These are phyloP conservation scores for Dothiorella sarmentorum DNA, from an alignment of 2,329 filamentous ascomycete genomes.

Conservation along the genomic window DNA sequence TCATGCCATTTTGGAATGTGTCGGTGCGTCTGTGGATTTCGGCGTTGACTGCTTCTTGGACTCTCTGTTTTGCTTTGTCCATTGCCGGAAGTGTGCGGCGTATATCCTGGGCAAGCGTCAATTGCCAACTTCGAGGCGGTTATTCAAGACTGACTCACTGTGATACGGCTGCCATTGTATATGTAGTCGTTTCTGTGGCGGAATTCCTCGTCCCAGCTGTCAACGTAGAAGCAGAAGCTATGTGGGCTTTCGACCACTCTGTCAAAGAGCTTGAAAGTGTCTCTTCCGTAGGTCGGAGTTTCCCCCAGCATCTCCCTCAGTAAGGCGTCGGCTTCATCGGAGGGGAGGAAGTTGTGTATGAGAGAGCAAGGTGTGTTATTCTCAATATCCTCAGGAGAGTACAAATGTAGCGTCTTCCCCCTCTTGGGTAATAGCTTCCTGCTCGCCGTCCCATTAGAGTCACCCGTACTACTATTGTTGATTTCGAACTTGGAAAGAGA, in stretches of 20 bases:
- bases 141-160: slow-evolving; percentile 42
- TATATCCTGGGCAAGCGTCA: slow-evolving; percentile 51
- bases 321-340: slow-evolving; percentile 67
- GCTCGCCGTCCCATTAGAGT: slow-evolving; percentile 10
- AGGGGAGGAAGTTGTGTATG: slow-evolving; percentile 82
- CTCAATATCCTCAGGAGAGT: slow-evolving; percentile 75
- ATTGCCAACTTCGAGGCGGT: neutral
- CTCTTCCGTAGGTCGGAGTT: slow-evolving; percentile 64
- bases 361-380: slow-evolving; percentile 85
- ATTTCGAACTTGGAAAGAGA: slow-evolving; percentile 35
- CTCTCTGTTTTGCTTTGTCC: slow-evolving; percentile 62
- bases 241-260: slow-evolving; percentile 82
- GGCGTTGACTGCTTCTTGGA: slow-evolving; percentile 71
- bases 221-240: slow-evolving; percentile 78
- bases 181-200: slow-evolving; percentile 75
- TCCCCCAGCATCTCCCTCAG: slow-evolving; percentile 74
- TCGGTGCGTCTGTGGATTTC: slow-evolving; percentile 71
- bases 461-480: neutral
- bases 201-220: slow-evolving; percentile 64
- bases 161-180: slow-evolving; percentile 75
- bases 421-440: slow-evolving; percentile 62
- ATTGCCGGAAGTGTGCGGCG: slow-evolving; percentile 74
- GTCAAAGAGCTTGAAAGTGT: slow-evolving; percentile 83
- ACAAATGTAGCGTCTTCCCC: slow-evolving; percentile 80
- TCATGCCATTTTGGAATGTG: slow-evolving; percentile 61